These are phyloP conservation scores for Sanguinoderma infundibulare DNA, from an alignment of 1,284 basidiomycete species.

Conservation along the genomic window DNA sequence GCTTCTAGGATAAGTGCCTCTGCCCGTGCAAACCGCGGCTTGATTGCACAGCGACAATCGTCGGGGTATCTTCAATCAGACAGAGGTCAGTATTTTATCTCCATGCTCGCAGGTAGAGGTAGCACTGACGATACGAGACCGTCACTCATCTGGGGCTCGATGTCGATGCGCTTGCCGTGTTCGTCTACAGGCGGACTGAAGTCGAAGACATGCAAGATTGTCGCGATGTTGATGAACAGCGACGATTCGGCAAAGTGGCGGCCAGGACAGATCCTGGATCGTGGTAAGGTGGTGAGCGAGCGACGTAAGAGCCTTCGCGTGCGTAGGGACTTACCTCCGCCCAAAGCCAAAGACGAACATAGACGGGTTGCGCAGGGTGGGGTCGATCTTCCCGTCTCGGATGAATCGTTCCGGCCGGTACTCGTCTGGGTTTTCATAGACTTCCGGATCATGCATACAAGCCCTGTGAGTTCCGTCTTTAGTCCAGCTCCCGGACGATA, in stretches of 20 bases:
- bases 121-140: conserved; percentile 1
- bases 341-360: conserved; percentile 11
- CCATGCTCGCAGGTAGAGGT: neutral
- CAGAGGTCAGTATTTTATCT: neutral
- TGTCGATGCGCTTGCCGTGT: neutral
- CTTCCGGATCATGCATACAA: conserved; percentile 2
- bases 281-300: too few relatives aligned
- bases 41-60: conserved; percentile 7
- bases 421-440: neutral
- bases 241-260: conserved; percentile 1
- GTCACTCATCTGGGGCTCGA: neutral
- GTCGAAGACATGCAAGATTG: conserved; percentile 4
- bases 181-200: conserved; percentile 1
- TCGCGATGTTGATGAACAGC: conserved; percentile 4
- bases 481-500: neutral
- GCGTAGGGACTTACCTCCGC: neutral
- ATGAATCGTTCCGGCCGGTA: conserved; percentile 11
- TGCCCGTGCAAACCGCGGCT: conserved; percentile 2
- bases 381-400: neutral
- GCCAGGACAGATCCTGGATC: conserved; percentile 8
- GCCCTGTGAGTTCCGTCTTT: too few relatives aligned
- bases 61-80: neutral
- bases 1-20: too few relatives aligned
- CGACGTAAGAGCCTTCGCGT: too few relatives aligned
- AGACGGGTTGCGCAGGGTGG: neutral